Evolutionary conservation across 1,139 yeast species (phyloP).

Genomic region (Hyphopichia fennica): DNA sequence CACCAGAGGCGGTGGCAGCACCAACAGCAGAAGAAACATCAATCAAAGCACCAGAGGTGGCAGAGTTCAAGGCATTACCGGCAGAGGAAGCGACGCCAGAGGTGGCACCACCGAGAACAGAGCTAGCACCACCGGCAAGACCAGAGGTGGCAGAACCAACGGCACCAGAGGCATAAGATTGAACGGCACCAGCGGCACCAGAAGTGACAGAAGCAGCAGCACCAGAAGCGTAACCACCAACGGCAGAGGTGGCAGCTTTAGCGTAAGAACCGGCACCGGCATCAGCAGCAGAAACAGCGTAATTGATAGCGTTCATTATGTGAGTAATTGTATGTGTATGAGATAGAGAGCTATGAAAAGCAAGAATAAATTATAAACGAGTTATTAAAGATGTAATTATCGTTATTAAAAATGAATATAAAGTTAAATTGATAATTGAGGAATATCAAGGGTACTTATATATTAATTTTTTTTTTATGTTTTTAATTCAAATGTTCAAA

Average conservation of each 20-base stretch:
- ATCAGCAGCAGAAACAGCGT: conserved; percentile 16
- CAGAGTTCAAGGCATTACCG: no score
- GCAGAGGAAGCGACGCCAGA: conserved; percentile 13
- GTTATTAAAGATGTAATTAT: not conserved
- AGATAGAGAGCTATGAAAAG: no score
- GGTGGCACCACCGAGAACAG: conserved; percentile 6
- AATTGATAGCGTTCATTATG: conserved; percentile 21
- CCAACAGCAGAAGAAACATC: conserved; percentile 17
- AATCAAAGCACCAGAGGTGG: conserved; percentile 16
- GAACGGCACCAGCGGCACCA: conserved; percentile 11
- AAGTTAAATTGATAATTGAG: no score
- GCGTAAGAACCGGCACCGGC: conserved; percentile 6
- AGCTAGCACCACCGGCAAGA: conserved; percentile 5
- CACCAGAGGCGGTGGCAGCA: conserved; percentile 16
- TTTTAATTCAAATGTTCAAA: no score
- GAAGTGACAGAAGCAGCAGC: conserved; percentile 8
- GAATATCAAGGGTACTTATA: not conserved
- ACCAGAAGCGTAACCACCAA: conserved; percentile 4
- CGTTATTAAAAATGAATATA: not conserved
- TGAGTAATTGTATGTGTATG: not conserved
- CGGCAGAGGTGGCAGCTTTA: conserved; percentile 8
- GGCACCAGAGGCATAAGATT: conserved; percentile 10
- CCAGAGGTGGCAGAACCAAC: conserved; percentile 14
- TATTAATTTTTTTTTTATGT: no score
- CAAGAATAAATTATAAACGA: not conserved